These are phyloP conservation scores for Paspalum notatum DNA, from an alignment of 176 grass and related monocot genomes.

Conservation along the genomic window DNA sequence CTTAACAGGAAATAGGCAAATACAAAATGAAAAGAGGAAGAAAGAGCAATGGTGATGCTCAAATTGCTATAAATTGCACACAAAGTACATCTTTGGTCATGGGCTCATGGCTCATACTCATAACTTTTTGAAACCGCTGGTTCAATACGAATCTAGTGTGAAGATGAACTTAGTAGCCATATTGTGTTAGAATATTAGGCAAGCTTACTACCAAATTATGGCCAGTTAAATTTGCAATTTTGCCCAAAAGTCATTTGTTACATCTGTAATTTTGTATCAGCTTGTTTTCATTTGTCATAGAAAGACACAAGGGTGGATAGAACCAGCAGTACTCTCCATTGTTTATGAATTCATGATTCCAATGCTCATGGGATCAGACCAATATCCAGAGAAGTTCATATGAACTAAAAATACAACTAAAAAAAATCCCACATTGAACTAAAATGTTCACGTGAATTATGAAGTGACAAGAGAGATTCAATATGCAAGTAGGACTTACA, in stretches of 20 bases:
- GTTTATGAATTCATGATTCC: not conserved
- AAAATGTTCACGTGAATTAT: not conserved
- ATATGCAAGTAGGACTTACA: conserved; percentile 62
- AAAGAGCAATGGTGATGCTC: not conserved
- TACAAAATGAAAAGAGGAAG: not conserved
- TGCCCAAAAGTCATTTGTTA: not conserved
- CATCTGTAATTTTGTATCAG: not conserved
- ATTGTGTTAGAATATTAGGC: not conserved
- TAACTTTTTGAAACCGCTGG: not conserved
- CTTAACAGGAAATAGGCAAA: not conserved
- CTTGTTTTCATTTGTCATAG: conserved; percentile 15
- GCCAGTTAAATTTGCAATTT: conserved; percentile 2
- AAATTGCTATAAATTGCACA: not conserved
- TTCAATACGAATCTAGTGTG: conserved; percentile 1
- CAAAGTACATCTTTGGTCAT: not conserved
- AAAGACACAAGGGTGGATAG: not conserved
- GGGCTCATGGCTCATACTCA: not conserved
- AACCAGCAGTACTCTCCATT: not conserved
- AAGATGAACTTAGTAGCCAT: not conserved
- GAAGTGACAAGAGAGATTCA: not conserved
- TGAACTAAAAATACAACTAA: conserved; percentile 8
- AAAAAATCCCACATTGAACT: conserved; percentile 16
- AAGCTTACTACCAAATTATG: not conserved
- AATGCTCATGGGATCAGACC: not conserved
- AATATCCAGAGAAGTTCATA: not conserved